phyloP scores from a whole-genome alignment of 495 filamentous ascomycete species.

The Penicillium soppii region DNA sequence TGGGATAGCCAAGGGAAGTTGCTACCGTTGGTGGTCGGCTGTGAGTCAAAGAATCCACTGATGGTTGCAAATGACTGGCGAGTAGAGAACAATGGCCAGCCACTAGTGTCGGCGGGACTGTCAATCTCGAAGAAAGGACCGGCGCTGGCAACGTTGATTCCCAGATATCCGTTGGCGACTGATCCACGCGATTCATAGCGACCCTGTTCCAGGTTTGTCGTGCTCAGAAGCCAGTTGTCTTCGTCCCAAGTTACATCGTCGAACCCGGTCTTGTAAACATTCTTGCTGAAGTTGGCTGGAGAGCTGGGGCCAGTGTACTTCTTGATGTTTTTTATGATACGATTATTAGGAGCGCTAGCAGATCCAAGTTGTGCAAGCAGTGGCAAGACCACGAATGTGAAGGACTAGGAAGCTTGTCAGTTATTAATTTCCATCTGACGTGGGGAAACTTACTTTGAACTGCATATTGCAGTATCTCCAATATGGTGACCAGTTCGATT shows the following conservation, averaged over 20 bases:
- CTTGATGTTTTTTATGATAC: slow-evolving; percentile 13
- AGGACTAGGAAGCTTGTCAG: slow-evolving; percentile 7
- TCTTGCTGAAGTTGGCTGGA: slow-evolving; percentile 16
- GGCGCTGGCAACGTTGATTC: slow-evolving; percentile 59
- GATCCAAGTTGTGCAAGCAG: slow-evolving; percentile 13
- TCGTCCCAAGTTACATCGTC: slow-evolving; percentile 61
- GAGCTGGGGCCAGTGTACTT: slow-evolving; percentile 10
- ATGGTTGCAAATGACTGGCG: slow-evolving; percentile 74
- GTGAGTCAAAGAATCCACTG: slow-evolving; percentile 68
- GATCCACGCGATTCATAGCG: slow-evolving; percentile 63
- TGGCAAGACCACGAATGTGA: slow-evolving; percentile 13
- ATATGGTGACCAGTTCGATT: neutral
- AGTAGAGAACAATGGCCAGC: slow-evolving; percentile 70
- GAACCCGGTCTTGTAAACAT: slow-evolving; percentile 48
- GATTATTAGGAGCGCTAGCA: slow-evolving; percentile 6
- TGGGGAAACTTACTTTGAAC: slow-evolving; percentile 14
- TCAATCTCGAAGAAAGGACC: slow-evolving; percentile 70
- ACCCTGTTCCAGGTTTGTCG: slow-evolving; percentile 55
- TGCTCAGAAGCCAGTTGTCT: slow-evolving; percentile 59
- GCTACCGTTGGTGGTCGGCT: slow-evolving; percentile 59
- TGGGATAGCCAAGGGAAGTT: slow-evolving; percentile 74
- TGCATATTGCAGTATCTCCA: slow-evolving; percentile 18
- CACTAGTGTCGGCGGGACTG: slow-evolving; percentile 57
- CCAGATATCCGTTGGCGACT: slow-evolving; percentile 63
- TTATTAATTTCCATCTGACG: neutral